phyloP scores from a whole-genome alignment of 768 basidiomycete genomes.

The Leccinum rimulosum region DNA sequence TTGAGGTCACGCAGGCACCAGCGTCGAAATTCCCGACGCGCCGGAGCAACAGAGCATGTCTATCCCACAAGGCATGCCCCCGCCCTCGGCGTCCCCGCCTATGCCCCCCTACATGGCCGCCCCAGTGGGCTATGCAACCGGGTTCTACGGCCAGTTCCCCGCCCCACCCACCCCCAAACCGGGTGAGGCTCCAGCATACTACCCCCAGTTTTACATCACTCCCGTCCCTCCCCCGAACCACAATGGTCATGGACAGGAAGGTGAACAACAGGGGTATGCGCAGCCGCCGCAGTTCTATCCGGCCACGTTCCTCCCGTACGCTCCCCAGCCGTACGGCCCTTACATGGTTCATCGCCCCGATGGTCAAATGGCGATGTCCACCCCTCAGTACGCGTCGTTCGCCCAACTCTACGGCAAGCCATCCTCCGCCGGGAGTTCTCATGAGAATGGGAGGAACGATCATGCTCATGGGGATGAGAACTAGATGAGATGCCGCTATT shows the following conservation, averaged over 20 bases:
- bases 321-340: constrained; percentile 46
- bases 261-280: constrained; percentile 39
- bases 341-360: constrained; percentile 48
- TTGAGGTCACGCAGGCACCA: constrained; percentile 60
- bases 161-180: constrained; percentile 48
- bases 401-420: constrained; percentile 40
- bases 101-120: constrained; percentile 50
- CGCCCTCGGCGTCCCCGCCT: constrained; percentile 45
- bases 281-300: constrained; percentile 46
- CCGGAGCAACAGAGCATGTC: constrained; percentile 42
- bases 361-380: constrained; percentile 35
- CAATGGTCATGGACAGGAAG: constrained; percentile 40
- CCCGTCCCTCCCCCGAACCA: constrained; percentile 40
- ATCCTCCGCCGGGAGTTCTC: constrained; percentile 33
- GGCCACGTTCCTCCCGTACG: constrained; percentile 45
- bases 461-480: constrained; percentile 28
- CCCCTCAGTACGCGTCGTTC: constrained; percentile 39
- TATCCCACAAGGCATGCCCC: constrained; percentile 41
- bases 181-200: constrained; percentile 49
- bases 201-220: constrained; percentile 48
- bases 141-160: constrained; percentile 56
- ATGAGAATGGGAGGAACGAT: constrained; percentile 29
- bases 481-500: constrained; percentile 25
- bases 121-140: constrained; percentile 50
- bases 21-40: constrained; percentile 43